Evolutionary conservation across 108 stramenopile species (phyloP).

Genomic region (Discostella stelligeroides): DNA sequence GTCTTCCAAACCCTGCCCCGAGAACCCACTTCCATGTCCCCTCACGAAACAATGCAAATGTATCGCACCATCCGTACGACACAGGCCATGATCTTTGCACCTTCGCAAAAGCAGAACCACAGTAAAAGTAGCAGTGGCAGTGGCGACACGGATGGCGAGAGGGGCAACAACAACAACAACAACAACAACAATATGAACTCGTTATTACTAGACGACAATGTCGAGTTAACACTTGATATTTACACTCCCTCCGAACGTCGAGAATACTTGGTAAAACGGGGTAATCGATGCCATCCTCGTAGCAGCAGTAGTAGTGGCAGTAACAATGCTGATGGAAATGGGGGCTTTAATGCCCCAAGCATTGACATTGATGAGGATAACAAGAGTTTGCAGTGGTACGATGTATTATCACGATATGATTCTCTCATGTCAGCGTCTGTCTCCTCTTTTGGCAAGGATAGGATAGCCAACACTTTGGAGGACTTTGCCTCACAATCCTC

Average conservation of each 20-base stretch:
- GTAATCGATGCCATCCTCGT: conserved; percentile 35
- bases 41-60: conserved; percentile 16
- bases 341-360: neutral
- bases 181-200: neutral
- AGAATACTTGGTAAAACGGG: conserved; percentile 38
- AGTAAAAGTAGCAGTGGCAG: neutral
- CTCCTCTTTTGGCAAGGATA: neutral
- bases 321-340: neutral
- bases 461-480: neutral
- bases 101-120: conserved; percentile 7
- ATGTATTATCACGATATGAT: conserved; percentile 28
- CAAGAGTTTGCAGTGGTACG: conserved; percentile 16
- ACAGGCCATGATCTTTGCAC: conserved; percentile 39
- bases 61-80: conserved; percentile 31
- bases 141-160: neutral
- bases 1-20: conserved; percentile 35
- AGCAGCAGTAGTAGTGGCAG: conserved; percentile 1
- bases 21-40: conserved; percentile 31
- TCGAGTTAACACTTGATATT: conserved; percentile 27
- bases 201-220: neutral
- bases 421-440: conserved; percentile 16
- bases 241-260: conserved; percentile 48
- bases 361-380: conserved; percentile 2
- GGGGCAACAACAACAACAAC: neutral
- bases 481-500: conserved; percentile 9